phyloP scores from a whole-genome alignment of 2,329 filamentous ascomycete species.

The Cercospora citrullina region DNA sequence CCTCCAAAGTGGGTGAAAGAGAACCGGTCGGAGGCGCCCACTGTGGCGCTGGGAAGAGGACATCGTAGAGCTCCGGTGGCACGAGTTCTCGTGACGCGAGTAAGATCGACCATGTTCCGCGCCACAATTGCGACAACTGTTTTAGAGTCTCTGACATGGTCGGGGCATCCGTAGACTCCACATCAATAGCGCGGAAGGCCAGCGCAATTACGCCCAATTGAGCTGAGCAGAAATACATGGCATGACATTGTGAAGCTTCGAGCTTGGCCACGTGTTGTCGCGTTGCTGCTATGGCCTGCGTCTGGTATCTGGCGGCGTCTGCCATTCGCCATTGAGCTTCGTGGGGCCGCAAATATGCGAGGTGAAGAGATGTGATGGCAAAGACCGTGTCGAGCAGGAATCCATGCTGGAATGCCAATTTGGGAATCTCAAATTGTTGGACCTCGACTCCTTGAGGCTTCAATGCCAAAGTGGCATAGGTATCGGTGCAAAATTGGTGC shows the following conservation, averaged over 20 bases:
- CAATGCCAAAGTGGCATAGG: slow-evolving; percentile 21
- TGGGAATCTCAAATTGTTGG: slow-evolving; percentile 24
- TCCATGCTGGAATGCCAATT: slow-evolving; percentile 24
- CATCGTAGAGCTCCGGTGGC: slow-evolving; percentile 16
- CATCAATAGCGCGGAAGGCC: slow-evolving; percentile 23
- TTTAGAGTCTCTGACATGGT: slow-evolving; percentile 21
- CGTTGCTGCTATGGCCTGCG: slow-evolving; percentile 22
- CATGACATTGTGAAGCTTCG: slow-evolving; percentile 19
- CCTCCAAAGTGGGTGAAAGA: slow-evolving; percentile 7
- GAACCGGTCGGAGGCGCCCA: slow-evolving; percentile 14
- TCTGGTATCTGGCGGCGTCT: slow-evolving; percentile 25
- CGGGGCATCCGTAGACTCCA: slow-evolving; percentile 7
- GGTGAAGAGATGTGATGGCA: slow-evolving; percentile 27
- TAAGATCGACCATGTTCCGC: slow-evolving; percentile 24
- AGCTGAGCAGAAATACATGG: slow-evolving; percentile 25
- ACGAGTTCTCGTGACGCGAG: slow-evolving; percentile 21
- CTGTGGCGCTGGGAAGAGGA: slow-evolving; percentile 19
- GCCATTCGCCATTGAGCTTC: slow-evolving; percentile 19
- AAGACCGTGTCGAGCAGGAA: slow-evolving; percentile 30
- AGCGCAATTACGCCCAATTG: slow-evolving; percentile 24
- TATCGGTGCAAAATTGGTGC: slow-evolving; percentile 28
- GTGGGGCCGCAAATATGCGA: slow-evolving; percentile 21
- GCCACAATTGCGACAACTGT: slow-evolving; percentile 23
- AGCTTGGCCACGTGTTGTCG: slow-evolving; percentile 21
- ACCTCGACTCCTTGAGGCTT: slow-evolving; percentile 5